These are phyloP conservation scores for Dictyostelium intermedium DNA, from an alignment of 78 protist species.

Conservation along the genomic window DNA sequence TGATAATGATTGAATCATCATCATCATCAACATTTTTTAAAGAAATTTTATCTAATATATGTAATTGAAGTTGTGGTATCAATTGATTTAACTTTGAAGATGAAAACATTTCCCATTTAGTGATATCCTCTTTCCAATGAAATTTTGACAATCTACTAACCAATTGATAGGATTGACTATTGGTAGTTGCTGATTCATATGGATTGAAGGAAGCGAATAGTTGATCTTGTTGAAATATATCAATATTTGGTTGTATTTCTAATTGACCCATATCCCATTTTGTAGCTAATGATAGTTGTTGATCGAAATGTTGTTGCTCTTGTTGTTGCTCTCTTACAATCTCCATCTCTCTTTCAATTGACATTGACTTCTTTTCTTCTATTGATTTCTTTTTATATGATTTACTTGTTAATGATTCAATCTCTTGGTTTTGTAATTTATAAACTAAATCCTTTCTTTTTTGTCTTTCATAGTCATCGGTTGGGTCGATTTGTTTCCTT, in stretches of 20 bases:
- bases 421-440: background rate
- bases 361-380: slow-evolving; percentile 7
- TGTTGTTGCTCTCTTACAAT: background rate
- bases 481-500: slow-evolving; percentile 23
- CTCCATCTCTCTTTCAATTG: slow-evolving; percentile 10
- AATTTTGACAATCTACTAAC: slow-evolving; percentile 27
- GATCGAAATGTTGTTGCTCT: slow-evolving; percentile 36
- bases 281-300: background rate
- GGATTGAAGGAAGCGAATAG: slow-evolving; percentile 26
- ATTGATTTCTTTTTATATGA: background rate
- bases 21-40: background rate
- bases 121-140: slow-evolving; percentile 1
- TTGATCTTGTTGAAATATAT: slow-evolving; percentile 16
- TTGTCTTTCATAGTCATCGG: slow-evolving; percentile 43
- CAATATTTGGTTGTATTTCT: slow-evolving; percentile 2
- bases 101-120: slow-evolving; percentile 40
- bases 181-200: background rate
- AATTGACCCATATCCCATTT: slow-evolving; percentile 41
- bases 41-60: background rate
- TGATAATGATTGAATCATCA: background rate
- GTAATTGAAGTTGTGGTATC: slow-evolving; percentile 9
- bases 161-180: background rate
- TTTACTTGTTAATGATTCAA: background rate
- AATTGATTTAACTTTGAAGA: slow-evolving; percentile 39
- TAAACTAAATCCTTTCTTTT: slow-evolving; percentile 20